These are phyloP conservation scores for Teunomyces cretensis DNA, from an alignment of 805 yeast genomes.

Conservation along the genomic window DNA sequence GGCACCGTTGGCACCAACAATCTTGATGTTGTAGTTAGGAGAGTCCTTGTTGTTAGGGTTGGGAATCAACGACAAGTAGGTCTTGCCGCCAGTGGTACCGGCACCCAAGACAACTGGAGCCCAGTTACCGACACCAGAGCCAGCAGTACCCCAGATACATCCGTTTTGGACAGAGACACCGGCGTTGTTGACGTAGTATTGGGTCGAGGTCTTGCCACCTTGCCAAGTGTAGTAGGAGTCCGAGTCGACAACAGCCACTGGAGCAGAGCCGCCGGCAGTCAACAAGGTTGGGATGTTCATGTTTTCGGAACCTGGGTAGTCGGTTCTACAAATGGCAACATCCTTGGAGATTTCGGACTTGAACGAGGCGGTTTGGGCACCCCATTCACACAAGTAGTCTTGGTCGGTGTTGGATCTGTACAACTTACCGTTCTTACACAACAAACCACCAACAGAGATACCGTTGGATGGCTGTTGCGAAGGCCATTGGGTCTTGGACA, in stretches of 20 bases:
- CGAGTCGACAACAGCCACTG: conserved; percentile 61
- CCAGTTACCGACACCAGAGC: conserved; percentile 72
- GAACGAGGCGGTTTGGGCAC: conserved; percentile 53
- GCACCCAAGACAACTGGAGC: conserved; percentile 79
- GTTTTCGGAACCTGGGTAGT: conserved; percentile 80
- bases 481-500: conserved; percentile 83
- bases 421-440: conserved; percentile 60
- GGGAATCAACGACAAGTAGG: conserved; percentile 73
- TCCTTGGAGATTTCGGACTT: conserved; percentile 48
- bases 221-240: conserved; percentile 60
- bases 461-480: conserved; percentile 63
- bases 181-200: conserved; percentile 74
- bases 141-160: conserved; percentile 66
- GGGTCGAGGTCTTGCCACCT: conserved; percentile 66
- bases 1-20: conserved; percentile 43
- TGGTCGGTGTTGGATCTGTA: conserved; percentile 56
- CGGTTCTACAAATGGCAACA: conserved; percentile 74
- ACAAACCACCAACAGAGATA: conserved; percentile 70
- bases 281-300: conserved; percentile 74
- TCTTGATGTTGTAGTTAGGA: conserved; percentile 44
- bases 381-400: conserved; percentile 66
- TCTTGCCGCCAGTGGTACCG: conserved; percentile 59
- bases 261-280: conserved; percentile 48
- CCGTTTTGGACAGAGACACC: conserved; percentile 70
- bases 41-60: conserved; percentile 63